phyloP scores from a whole-genome alignment of 225 moss, liverwort and hornwort species.

The Thuidium tamariscinum region DNA sequence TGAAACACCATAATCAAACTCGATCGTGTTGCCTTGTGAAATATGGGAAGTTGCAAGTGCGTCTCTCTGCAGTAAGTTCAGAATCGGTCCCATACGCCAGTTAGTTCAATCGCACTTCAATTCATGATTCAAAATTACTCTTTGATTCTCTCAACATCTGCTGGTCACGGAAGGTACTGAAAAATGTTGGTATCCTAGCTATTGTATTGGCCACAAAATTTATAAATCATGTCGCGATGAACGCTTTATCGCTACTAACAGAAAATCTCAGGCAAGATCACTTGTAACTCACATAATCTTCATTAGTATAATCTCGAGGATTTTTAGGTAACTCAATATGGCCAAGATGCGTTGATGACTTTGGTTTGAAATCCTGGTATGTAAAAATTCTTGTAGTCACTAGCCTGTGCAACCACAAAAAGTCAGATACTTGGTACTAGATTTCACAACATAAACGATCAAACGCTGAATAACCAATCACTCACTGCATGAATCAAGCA shows the following conservation, averaged over 20 bases:
- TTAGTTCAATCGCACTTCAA: not conserved
- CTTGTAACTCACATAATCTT: conserved; percentile 22
- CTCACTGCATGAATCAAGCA: not conserved
- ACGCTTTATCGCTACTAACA: not conserved
- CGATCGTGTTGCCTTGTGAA: conserved; percentile 53
- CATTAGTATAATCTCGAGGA: conserved; percentile 4
- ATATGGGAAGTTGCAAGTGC: conserved; percentile 43
- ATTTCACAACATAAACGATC: not conserved
- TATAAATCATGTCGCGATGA: not conserved
- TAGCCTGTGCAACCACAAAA: conserved; percentile 17
- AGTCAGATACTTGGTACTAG: not conserved
- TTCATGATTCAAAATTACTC: not conserved
- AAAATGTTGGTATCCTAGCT: not conserved
- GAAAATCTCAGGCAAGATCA: not conserved
- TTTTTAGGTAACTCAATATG: conserved; percentile 12
- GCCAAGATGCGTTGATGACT: not conserved
- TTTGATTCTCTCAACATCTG: not conserved
- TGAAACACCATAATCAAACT: conserved; percentile 28
- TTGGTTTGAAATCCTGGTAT: not conserved
- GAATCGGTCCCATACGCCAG: not conserved
- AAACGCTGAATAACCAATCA: not conserved
- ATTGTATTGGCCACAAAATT: not conserved
- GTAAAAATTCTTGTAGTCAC: not conserved
- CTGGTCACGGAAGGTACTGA: not conserved
- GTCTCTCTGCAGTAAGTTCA: conserved; percentile 7